phyloP scores from a whole-genome alignment of 768 basidiomycete genomes.

The Macrolepiota fuliginosa region DNA sequence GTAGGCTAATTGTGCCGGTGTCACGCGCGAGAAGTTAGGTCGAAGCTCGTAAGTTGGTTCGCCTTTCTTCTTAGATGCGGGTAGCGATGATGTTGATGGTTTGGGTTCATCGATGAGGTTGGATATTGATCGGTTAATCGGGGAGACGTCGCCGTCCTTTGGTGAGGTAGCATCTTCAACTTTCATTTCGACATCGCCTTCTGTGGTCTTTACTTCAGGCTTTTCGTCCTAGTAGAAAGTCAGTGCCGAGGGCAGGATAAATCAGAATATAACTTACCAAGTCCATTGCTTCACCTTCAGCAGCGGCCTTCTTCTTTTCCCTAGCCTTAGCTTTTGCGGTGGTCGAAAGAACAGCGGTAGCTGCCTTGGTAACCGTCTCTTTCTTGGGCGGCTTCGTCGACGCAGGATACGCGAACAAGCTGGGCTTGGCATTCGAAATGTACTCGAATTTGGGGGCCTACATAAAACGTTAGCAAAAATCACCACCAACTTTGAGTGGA shows the following conservation, averaged over 20 bases:
- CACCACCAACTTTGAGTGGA: not conserved
- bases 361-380: conserved; percentile 88
- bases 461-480: not conserved
- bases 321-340: conserved; percentile 97
- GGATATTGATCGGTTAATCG: conserved; percentile 51
- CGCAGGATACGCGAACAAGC: conserved; percentile 89
- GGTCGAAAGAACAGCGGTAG: conserved; percentile 92
- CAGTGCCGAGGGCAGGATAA: conserved; percentile 48
- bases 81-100: conserved; percentile 26
- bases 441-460: conserved; percentile 95
- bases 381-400: conserved; percentile 87
- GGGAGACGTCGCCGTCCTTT: conserved; percentile 56
- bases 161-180: conserved; percentile 41
- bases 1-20: conserved; percentile 82
- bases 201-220: conserved; percentile 32
- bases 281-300: conserved; percentile 81
- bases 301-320: conserved; percentile 88
- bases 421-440: conserved; percentile 85
- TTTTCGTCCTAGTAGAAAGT: conserved; percentile 35
- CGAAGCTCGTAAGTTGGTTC: conserved; percentile 78
- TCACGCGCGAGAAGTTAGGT: conserved; percentile 89
- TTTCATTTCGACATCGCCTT: conserved; percentile 80
- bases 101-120: conserved; percentile 43
- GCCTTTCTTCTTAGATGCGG: conserved; percentile 51
- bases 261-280: conserved; percentile 48